Percentiles rank a stretch among this genome's conserved stretches.
phyloP scores from a whole-genome alignment of 2,329 filamentous ascomycete genomes.

The Epichloe aotearoae region DNA sequence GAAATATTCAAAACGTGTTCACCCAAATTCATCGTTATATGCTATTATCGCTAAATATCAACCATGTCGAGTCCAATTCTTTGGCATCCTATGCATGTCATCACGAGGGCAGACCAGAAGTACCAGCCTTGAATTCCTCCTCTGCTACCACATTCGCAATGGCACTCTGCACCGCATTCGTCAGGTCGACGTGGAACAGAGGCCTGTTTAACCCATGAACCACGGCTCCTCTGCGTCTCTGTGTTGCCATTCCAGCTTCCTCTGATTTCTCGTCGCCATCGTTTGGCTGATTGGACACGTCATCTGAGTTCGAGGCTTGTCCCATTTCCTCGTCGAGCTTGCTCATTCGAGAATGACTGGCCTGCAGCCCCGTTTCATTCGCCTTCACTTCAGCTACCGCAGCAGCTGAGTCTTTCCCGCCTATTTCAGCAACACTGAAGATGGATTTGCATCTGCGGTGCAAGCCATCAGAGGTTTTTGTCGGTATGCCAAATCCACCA shows the following conservation, averaged over 20 bases:
- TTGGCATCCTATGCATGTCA: not conserved
- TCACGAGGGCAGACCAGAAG: not conserved
- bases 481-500: conserved; percentile 79
- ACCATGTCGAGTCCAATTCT: not conserved
- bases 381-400: conserved; percentile 50
- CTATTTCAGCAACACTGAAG: conserved; percentile 81
- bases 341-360: conserved; percentile 3
- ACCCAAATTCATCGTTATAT: not conserved
- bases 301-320: conserved; percentile 10
- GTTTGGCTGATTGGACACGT: not conserved
- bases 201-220: conserved; percentile 82
- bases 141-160: conserved; percentile 61
- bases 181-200: conserved; percentile 88
- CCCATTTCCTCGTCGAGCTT: conserved; percentile 25
- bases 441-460: conserved; percentile 81
- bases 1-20: not conserved
- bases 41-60: not conserved
- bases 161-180: conserved; percentile 76
- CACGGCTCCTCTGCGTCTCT: conserved; percentile 42
- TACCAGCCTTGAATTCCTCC: conserved; percentile 16
- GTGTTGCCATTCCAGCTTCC: conserved; percentile 5
- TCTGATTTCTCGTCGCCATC: conserved; percentile 30
- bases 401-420: conserved; percentile 57
- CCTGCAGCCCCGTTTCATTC: conserved; percentile 29
- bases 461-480: conserved; percentile 29